Evolutionary conservation across 371 early-diverging fungal genomes (phyloP).

Genomic region (Mortierella polycephala): DNA sequence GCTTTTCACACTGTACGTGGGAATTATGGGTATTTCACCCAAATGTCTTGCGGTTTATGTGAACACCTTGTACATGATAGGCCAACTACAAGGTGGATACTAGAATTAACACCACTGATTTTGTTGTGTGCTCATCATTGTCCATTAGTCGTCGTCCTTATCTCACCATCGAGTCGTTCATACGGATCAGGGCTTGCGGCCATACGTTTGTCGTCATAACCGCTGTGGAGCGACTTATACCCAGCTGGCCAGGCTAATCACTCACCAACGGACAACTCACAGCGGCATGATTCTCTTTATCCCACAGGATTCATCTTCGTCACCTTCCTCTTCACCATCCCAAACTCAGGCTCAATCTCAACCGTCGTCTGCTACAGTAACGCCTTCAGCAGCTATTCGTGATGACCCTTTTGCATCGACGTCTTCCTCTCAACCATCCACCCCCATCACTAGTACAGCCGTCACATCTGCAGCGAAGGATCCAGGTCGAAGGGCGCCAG

Average conservation of each 20-base stretch:
- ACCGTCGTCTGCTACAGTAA: background rate
- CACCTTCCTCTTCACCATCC: constrained; percentile 17
- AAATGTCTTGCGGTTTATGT: too few species aligned
- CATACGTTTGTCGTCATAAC: constrained; percentile 52
- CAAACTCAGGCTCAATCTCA: constrained; percentile 7
- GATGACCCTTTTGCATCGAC: constrained; percentile 1
- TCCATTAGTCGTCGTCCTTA: constrained; percentile 45
- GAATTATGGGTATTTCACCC: too few species aligned
- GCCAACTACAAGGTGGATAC: too few species aligned
- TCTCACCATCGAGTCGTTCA: constrained; percentile 55
- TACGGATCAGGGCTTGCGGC: constrained; percentile 48
- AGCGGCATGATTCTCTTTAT: constrained; percentile 55
- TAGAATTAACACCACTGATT: background rate
- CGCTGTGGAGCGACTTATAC: constrained; percentile 57
- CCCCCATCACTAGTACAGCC: background rate
- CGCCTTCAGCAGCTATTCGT: constrained; percentile 2
- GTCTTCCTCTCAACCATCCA: constrained; percentile 7
- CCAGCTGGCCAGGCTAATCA: constrained; percentile 49
- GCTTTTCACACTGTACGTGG: constrained; percentile 47
- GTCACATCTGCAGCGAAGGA: background rate
- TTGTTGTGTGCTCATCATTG: background rate
- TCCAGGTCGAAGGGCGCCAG: background rate
- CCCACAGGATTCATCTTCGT: constrained; percentile 40
- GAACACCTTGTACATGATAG: too few species aligned
- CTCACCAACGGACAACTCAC: constrained; percentile 52